A percentile compares a stretch with the other conserved stretches of the same genome.
Conservation (phyloP, 225 moss, liverwort and hornwort genomes). For the Sphagnum contortum region DNA sequence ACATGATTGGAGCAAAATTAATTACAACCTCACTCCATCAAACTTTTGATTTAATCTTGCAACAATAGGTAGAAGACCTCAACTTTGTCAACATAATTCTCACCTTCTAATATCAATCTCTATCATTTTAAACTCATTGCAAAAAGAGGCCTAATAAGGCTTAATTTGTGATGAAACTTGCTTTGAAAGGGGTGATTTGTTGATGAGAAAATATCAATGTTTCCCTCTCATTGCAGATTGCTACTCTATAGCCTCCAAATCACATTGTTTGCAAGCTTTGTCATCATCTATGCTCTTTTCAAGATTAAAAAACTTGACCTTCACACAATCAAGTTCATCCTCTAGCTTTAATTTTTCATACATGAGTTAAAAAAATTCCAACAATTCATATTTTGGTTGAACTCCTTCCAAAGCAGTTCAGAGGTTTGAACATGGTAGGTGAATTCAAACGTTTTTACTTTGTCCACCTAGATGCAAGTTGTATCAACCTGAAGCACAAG, state of each 20-base stretch:
- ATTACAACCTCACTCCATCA: too few relatives aligned
- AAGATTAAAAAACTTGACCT: constrained; percentile 11
- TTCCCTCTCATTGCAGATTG: too few relatives aligned
- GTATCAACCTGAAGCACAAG: neutral
- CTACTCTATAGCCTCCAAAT: constrained; percentile 8
- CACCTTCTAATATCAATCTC: neutral
- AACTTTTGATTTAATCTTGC: neutral
- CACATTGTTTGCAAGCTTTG: constrained; percentile 2
- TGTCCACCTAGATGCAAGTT: constrained; percentile 35
- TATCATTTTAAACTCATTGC: constrained; percentile 4
- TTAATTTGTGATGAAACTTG: too few relatives aligned
- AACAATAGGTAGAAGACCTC: neutral
- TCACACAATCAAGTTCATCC: constrained; percentile 3
- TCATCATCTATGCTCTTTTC: constrained; percentile 3
- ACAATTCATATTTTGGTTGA: constrained; percentile 23
- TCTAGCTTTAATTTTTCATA: constrained; percentile 5
- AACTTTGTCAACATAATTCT: constrained; percentile 18
- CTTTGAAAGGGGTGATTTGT: too few relatives aligned
- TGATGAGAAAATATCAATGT: too few relatives aligned
- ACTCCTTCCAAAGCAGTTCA: constrained; percentile 17
- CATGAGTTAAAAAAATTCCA: constrained; percentile 11
- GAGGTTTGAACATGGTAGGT: constrained; percentile 11
- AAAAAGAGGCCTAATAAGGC: too few relatives aligned
- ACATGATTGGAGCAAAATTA: too few relatives aligned
- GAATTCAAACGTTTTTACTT: constrained; percentile 19